Conservation (phyloP, 352 stramenopile genomes). For the Pythium dissotocum region DNA sequence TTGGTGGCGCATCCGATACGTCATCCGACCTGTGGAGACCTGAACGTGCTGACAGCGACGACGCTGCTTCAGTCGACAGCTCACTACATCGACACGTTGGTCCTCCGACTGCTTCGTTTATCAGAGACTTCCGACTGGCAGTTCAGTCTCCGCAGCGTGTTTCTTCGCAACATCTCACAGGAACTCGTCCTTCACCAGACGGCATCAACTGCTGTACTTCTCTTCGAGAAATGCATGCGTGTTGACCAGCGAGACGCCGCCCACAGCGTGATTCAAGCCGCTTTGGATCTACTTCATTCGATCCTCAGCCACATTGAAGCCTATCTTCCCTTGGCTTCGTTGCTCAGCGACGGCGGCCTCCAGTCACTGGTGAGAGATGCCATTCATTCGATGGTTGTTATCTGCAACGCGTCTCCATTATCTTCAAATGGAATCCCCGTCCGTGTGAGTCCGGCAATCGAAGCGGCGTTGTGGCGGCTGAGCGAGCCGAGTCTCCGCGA, state of each 20-base stretch:
- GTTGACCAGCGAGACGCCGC: slow-evolving; percentile 1
- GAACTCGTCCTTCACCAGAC: background rate
- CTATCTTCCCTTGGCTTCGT: background rate
- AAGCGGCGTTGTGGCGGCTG: slow-evolving; percentile 36
- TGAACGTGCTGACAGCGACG: background rate
- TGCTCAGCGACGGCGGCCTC: background rate
- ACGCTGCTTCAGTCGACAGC: background rate
- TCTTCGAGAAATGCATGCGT: slow-evolving; percentile 10
- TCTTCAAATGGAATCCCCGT: background rate
- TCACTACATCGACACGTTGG: background rate
- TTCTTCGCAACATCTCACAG: background rate
- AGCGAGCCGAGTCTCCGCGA: slow-evolving; percentile 28
- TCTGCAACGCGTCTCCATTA: slow-evolving; percentile 5
- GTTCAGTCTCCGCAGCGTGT: background rate
- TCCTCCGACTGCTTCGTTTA: background rate
- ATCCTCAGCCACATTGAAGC: slow-evolving; percentile 9
- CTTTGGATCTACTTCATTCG: background rate
- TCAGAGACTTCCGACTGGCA: background rate
- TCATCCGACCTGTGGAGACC: background rate
- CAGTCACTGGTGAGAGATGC: background rate
- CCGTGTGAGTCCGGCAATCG: background rate
- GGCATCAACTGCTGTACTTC: background rate
- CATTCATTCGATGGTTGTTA: background rate
- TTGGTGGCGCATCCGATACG: background rate
- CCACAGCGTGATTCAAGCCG: background rate